phyloP scores from a whole-genome alignment of 495 filamentous ascomycete genomes.

The Trichocladium antarcticum region DNA sequence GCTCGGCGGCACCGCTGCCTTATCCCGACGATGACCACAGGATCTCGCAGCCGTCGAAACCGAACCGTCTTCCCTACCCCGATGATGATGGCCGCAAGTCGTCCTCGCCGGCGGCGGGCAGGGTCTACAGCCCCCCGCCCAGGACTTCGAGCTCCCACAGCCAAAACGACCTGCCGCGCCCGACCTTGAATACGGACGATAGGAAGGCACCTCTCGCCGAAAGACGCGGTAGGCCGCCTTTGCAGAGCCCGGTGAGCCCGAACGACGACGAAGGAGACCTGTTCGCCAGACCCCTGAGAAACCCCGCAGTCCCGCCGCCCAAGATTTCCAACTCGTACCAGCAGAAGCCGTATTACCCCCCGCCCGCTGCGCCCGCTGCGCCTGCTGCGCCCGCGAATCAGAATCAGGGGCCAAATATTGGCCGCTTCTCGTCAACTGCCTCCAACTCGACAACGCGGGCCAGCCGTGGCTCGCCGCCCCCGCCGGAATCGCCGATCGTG shows the following conservation, averaged over 20 bases:
- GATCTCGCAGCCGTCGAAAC: constrained; percentile 26
- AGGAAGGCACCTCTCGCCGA: constrained; percentile 54
- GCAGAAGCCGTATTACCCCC: constrained; percentile 40
- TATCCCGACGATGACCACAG: constrained; percentile 61
- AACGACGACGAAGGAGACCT: constrained; percentile 60
- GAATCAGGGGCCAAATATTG: constrained; percentile 41
- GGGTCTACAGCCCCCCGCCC: constrained; percentile 28
- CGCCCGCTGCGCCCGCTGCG: constrained; percentile 29
- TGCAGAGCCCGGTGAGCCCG: constrained; percentile 60
- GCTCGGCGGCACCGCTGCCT: constrained; percentile 53
- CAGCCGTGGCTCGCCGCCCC: constrained; percentile 84
- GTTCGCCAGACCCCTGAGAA: constrained; percentile 46
- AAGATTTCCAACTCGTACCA: constrained; percentile 39
- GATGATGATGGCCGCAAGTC: constrained; percentile 45
- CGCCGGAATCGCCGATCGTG: constrained; percentile 86
- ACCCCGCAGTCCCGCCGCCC: constrained; percentile 22
- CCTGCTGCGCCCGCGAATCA: constrained; percentile 28
- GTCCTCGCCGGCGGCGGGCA: constrained; percentile 22
- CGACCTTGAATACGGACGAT: constrained; percentile 38
- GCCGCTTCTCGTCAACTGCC: constrained; percentile 74
- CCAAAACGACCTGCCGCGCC: constrained; percentile 32
- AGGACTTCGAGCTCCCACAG: constrained; percentile 26
- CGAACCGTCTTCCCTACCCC: constrained; percentile 46
- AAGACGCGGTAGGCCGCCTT: constrained; percentile 56
- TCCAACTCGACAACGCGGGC: constrained; percentile 90